These are phyloP conservation scores for Penicillium pancosmium DNA, from an alignment of 495 filamentous ascomycete genomes.

Conservation along the genomic window DNA sequence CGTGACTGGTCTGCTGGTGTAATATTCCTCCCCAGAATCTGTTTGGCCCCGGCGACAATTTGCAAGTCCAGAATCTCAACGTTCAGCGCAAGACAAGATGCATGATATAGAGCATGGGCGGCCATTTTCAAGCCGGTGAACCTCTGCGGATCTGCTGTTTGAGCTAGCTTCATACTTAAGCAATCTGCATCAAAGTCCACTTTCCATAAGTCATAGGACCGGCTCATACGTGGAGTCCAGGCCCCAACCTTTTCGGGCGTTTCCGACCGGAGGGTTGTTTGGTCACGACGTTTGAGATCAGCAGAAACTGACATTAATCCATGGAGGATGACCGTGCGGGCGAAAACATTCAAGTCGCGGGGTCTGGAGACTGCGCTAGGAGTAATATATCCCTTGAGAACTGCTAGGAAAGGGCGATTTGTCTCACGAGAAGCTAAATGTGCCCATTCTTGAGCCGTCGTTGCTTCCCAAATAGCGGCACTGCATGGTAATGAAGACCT, in stretches of 20 bases:
- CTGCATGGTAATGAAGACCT: conserved; percentile 51
- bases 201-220: conserved; percentile 58
- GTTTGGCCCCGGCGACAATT: conserved; percentile 54
- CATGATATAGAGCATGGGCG: conserved; percentile 52
- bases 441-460: conserved; percentile 49
- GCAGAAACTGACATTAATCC: conserved; percentile 60
- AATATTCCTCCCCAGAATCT: conserved; percentile 54
- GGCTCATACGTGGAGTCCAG: conserved; percentile 51
- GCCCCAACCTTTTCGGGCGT: conserved; percentile 43
- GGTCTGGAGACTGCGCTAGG: conserved; percentile 32
- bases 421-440: conserved; percentile 31
- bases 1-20: conserved; percentile 47
- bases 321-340: conserved; percentile 51
- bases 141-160: conserved; percentile 31
- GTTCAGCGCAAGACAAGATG: conserved; percentile 51
- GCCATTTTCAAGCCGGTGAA: conserved; percentile 46
- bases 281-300: conserved; percentile 57
- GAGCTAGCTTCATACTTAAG: conserved; percentile 35
- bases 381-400: conserved; percentile 55
- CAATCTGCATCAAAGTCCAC: conserved; percentile 53
- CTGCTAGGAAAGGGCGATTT: conserved; percentile 42
- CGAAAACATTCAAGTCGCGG: conserved; percentile 49
- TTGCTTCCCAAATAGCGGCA: conserved; percentile 53
- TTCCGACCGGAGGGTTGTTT: conserved; percentile 48
- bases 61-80: conserved; percentile 59